Evolutionary conservation across 1,284 basidiomycete species (phyloP).

Genomic region (Trichosporon coremiiforme): DNA sequence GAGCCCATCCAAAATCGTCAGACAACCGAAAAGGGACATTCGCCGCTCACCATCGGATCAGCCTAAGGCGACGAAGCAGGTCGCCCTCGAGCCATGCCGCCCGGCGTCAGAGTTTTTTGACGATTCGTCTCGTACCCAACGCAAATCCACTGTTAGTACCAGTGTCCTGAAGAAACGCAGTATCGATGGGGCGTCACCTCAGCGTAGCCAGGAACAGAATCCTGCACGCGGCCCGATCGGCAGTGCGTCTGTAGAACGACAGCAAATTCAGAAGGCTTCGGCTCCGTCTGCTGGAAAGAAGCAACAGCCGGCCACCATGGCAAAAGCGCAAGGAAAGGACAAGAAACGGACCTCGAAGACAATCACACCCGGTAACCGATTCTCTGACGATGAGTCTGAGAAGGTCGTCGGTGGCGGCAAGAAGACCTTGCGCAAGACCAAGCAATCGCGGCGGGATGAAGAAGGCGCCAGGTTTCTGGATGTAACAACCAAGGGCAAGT

Average conservation of each 20-base stretch:
- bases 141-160: conserved; percentile 8
- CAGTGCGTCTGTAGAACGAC: background rate
- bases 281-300: background rate
- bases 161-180: background rate
- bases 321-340: background rate
- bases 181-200: background rate
- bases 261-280: no score
- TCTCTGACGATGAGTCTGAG: conserved; percentile 3
- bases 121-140: background rate
- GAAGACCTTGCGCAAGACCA: background rate
- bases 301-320: no score
- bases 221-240: background rate
- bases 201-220: background rate
- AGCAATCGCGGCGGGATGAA: background rate
- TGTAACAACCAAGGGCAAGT: background rate
- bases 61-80: background rate
- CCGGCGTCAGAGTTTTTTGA: background rate
- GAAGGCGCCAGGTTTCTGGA: background rate
- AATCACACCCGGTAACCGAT: background rate
- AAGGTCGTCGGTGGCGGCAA: background rate
- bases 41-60: background rate
- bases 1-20: background rate
- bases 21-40: background rate
- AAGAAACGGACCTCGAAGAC: background rate
- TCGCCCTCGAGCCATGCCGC: background rate